Evolutionary conservation across 139 green algal species (phyloP).

Genomic region (Trebouxia sp.): DNA sequence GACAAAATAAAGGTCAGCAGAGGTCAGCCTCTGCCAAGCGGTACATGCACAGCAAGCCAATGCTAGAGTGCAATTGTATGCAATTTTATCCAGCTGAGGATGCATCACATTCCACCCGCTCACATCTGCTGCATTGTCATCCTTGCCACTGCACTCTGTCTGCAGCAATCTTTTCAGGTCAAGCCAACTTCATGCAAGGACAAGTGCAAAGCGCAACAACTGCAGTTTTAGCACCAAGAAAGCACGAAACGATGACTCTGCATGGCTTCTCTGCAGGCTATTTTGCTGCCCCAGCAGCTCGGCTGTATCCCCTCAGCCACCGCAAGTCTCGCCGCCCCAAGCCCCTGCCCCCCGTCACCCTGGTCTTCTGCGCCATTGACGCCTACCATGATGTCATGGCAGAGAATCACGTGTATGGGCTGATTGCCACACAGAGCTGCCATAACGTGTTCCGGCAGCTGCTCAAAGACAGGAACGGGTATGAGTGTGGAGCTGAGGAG

Average conservation of each 20-base stretch:
- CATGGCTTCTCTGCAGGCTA: slow-evolving; percentile 11
- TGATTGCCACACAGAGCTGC: not conserved
- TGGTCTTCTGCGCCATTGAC: slow-evolving; percentile 62
- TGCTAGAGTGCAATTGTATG: no score
- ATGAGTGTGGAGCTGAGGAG: slow-evolving; percentile 27
- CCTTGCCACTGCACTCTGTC: not conserved
- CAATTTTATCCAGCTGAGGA: no score
- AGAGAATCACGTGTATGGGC: slow-evolving; percentile 6
- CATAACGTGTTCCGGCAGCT: slow-evolving; percentile 7
- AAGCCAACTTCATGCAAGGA: not conserved
- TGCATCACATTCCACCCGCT: no score
- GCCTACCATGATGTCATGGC: slow-evolving; percentile 4
- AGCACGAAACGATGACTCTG: no score
- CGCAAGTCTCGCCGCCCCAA: slow-evolving; percentile 4
- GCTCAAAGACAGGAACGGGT: slow-evolving; percentile 23
- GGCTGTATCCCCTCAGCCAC: not conserved
- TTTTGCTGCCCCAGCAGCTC: slow-evolving; percentile 13
- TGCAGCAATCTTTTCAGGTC: not conserved
- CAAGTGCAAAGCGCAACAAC: no score
- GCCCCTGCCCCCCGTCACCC: slow-evolving; percentile 40
- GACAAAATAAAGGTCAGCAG: no score
- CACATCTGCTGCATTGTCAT: not conserved
- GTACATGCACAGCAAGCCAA: no score
- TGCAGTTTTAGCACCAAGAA: no score
- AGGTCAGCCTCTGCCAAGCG: no score